Evolutionary conservation across 768 basidiomycete genomes (phyloP).

Genomic region (Punctularia strigosozonata): DNA sequence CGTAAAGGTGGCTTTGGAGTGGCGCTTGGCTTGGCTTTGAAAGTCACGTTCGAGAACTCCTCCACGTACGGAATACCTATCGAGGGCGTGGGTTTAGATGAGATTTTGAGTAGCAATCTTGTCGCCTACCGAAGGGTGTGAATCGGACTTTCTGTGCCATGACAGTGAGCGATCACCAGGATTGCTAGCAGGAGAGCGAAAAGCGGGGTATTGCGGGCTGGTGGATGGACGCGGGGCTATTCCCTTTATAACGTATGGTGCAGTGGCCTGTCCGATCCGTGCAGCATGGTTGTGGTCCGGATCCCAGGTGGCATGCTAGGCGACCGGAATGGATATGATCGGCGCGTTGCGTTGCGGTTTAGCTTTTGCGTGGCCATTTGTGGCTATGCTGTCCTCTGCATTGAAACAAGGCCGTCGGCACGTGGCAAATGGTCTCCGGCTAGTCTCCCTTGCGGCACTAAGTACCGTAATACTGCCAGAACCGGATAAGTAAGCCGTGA

Average conservation of each 20-base stretch:
- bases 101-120: slow-evolving; percentile 6
- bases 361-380: not conserved
- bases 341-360: not conserved
- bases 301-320: not conserved
- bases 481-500: too few relatives aligned
- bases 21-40: slow-evolving; percentile 9
- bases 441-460: too few relatives aligned
- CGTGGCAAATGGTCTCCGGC: too few relatives aligned
- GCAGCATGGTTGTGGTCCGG: not conserved
- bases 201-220: not conserved
- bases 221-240: not conserved
- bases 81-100: not conserved
- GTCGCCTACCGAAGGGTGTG: not conserved
- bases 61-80: slow-evolving; percentile 24
- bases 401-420: not conserved
- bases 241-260: too few relatives aligned
- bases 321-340: not conserved
- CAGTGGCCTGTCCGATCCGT: not conserved
- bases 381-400: not conserved
- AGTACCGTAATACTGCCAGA: too few relatives aligned
- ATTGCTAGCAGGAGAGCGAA: not conserved
- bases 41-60: slow-evolving; percentile 22
- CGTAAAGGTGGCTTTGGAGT: not conserved
- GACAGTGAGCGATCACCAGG: not conserved
- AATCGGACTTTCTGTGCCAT: not conserved